Evolutionary conservation across 805 yeast genomes (phyloP).

Genomic region (Candida pini): DNA sequence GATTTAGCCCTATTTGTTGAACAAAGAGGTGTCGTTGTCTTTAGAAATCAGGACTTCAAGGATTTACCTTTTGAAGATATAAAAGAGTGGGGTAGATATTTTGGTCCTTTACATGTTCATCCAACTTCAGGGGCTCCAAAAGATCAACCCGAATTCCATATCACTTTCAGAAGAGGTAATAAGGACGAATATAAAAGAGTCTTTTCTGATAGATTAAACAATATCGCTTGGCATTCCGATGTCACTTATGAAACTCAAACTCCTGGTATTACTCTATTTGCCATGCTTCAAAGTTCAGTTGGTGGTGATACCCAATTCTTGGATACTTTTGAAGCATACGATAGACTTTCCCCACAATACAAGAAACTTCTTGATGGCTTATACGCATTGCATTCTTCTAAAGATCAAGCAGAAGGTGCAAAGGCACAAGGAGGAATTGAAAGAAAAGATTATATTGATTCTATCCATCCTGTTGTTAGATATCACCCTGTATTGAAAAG

Average conservation of each 20-base stretch:
- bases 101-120: conserved; percentile 68
- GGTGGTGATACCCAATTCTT: conserved; percentile 83
- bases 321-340: conserved; percentile 66
- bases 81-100: conserved; percentile 52
- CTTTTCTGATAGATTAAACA: conserved; percentile 31
- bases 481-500: conserved; percentile 66
- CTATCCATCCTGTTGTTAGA: conserved; percentile 66
- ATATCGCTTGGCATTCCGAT: conserved; percentile 64
- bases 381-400: conserved; percentile 65
- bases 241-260: conserved; percentile 70
- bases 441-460: conserved; percentile 57
- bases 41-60: conserved; percentile 63
- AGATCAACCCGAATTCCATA: conserved; percentile 53
- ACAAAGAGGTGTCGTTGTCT: conserved; percentile 62
- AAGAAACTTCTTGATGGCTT: conserved; percentile 53
- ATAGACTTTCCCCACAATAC: conserved; percentile 62
- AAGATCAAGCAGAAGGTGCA: conserved; percentile 61
- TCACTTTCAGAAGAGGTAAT: conserved; percentile 49
- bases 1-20: conserved; percentile 67
- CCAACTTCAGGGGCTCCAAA: conserved; percentile 70
- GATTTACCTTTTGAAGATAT: conserved; percentile 43
- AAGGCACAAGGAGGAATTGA: conserved; percentile 53
- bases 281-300: conserved; percentile 45
- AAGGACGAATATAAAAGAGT: conserved; percentile 32
- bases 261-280: conserved; percentile 64